Evolutionary conservation across 2,329 filamentous ascomycete species (phyloP), one percentile per base, ranked within the genome.

Genomic region (Hypoxylon sp.): DNA sequence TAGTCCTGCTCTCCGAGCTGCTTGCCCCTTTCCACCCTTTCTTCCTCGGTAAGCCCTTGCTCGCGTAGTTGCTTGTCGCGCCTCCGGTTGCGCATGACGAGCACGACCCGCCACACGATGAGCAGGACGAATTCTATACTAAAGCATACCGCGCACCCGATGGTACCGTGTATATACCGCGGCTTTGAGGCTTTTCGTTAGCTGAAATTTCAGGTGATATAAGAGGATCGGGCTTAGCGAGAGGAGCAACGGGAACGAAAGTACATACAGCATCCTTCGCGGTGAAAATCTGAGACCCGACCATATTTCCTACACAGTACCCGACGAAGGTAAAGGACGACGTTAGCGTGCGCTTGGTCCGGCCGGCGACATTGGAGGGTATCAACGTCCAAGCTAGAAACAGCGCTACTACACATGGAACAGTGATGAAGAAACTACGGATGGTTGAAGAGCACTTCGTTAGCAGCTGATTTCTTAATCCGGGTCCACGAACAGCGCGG

Each of bases 281-380:
- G 50, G 78, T 76, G 74, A 83, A 84, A 53, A 84, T 82, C 69
- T 83, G 81, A 6, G 78, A 79, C 3, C 82, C 81, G 2, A 77
- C 76, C 78, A 83, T 83, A 68, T 83, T 84, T 1, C 82, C 82
- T 2, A 81, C 79, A 56, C 81, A 83, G 69, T 83, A 84, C 0
- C 76, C 81, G 5, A 82, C 75, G 55, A 84, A 82, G 0, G 81
- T 81, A 39, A 82, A 79, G 2, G 81, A 81, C 14, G 77, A 80
- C 11, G 80, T 81, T 41, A 83, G 72, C 2, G 81, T 82, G 25
- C 81, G 79, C 69, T 84, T 84, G 0, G 82, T 84, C 6, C 81
- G 76, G 6, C 82, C 82, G 3, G 80, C 81, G 3, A 81, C 76
- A 68, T 84, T 84, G 32, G 79, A 81, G 0, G 81, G 80, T 50